Evolutionary conservation across 805 yeast genomes (phyloP).

Genomic region (Saccharomyces paradoxus): DNA sequence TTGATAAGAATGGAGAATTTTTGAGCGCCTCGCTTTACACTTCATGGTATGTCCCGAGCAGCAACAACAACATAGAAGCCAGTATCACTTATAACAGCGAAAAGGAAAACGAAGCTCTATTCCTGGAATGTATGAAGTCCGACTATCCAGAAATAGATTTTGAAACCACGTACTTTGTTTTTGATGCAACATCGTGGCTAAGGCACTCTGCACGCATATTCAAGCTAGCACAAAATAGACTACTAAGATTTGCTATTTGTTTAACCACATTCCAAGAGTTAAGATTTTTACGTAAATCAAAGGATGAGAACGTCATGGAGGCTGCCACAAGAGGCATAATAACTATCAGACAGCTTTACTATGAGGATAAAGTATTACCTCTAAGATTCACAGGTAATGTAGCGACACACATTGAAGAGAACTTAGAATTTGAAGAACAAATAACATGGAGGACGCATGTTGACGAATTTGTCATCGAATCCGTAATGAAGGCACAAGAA

Average conservation of each 20-base stretch:
- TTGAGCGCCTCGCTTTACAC: slow-evolving; percentile 30
- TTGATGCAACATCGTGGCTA: slow-evolving; percentile 76
- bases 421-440: slow-evolving; percentile 65
- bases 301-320: slow-evolving; percentile 66
- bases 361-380: slow-evolving; percentile 48
- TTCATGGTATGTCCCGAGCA: slow-evolving; percentile 9
- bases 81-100: background rate
- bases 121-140: slow-evolving; percentile 15
- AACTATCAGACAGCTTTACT: slow-evolving; percentile 57
- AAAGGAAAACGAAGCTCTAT: slow-evolving; percentile 13
- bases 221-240: slow-evolving; percentile 54
- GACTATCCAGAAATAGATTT: slow-evolving; percentile 41
- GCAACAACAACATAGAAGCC: background rate
- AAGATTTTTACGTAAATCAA: slow-evolving; percentile 59
- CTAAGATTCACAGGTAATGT: slow-evolving; percentile 61
- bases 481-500: slow-evolving; percentile 32
- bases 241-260: slow-evolving; percentile 58
- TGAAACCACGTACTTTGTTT: slow-evolving; percentile 46
- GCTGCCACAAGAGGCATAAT: slow-evolving; percentile 77
- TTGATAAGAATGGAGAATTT: slow-evolving; percentile 30
- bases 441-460: slow-evolving; percentile 65
- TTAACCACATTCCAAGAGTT: slow-evolving; percentile 72
- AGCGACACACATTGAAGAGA: slow-evolving; percentile 62
- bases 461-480: slow-evolving; percentile 56
- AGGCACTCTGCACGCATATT: slow-evolving; percentile 71